Percentiles rank a stretch among this genome's conserved stretches.
These are phyloP conservation scores for Penicillium bovifimosum DNA, from an alignment of 495 filamentous ascomycete species.

Conservation along the genomic window DNA sequence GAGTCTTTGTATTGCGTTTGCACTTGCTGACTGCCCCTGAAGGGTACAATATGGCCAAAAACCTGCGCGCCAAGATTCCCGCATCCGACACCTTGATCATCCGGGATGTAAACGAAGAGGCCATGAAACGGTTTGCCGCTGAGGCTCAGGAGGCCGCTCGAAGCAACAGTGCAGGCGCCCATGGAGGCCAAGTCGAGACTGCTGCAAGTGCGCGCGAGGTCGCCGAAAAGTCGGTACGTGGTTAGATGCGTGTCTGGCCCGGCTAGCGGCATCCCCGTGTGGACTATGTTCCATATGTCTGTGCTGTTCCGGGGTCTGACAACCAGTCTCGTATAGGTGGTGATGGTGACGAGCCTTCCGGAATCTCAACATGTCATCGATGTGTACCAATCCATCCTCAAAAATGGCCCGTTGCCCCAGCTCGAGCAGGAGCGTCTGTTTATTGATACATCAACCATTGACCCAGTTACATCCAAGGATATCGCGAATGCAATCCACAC, in stretches of 20 bases:
- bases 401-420: constrained; percentile 33
- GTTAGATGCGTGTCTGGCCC: background rate
- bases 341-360: constrained; percentile 73
- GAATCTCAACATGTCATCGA: constrained; percentile 73
- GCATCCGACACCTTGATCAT: constrained; percentile 61
- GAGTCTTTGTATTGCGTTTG: background rate
- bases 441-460: constrained; percentile 83
- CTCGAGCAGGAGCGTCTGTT: constrained; percentile 54
- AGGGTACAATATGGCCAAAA: constrained; percentile 86
- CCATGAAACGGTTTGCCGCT: constrained; percentile 52
- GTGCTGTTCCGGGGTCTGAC: background rate
- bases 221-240: constrained; percentile 68
- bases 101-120: constrained; percentile 66
- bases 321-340: constrained; percentile 50
- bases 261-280: background rate
- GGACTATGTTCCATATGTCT: background rate
- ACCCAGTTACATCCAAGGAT: constrained; percentile 67
- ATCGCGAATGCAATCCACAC: constrained; percentile 57
- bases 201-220: constrained; percentile 55
- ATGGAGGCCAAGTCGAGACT: constrained; percentile 49
- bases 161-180: constrained; percentile 22
- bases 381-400: constrained; percentile 63
- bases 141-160: constrained; percentile 48
- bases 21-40: constrained; percentile 4
- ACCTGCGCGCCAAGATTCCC: constrained; percentile 71